Conservation (phyloP, 139 green algal genomes). For the Picochlorum sp. region DNA sequence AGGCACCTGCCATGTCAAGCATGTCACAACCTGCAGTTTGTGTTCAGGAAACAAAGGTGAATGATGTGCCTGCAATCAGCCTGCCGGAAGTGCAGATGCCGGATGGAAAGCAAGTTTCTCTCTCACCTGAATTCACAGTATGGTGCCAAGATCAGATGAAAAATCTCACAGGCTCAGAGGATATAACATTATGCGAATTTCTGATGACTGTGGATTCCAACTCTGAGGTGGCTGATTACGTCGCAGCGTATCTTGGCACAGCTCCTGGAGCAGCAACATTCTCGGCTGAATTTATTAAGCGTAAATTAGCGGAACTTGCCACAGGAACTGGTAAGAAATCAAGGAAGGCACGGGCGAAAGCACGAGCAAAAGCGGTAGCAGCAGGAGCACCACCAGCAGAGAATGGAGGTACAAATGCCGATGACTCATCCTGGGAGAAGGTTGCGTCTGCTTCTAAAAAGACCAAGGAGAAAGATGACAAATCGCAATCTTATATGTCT, state of each 20-base stretch:
- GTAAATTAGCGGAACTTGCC: conserved; percentile 30
- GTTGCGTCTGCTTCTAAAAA: conserved; percentile 24
- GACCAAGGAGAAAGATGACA: conserved; percentile 24
- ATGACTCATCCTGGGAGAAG: conserved; percentile 22
- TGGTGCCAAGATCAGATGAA: conserved; percentile 54
- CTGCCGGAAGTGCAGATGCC: background rate
- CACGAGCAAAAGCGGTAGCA: conserved; percentile 3
- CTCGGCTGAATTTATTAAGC: conserved; percentile 70
- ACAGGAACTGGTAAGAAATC: conserved; percentile 1
- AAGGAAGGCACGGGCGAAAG: conserved; percentile 11
- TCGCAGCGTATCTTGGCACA: conserved; percentile 46
- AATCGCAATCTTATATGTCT: conserved; percentile 19
- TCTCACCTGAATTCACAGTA: conserved; percentile 11
- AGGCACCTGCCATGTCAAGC: background rate
- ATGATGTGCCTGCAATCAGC: background rate
- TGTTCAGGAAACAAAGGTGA: background rate
- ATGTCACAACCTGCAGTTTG: background rate
- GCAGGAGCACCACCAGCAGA: background rate
- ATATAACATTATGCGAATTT: conserved; percentile 63
- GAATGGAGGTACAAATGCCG: background rate
- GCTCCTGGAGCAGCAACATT: conserved; percentile 42
- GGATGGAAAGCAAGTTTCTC: background rate
- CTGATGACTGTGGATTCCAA: conserved; percentile 48
- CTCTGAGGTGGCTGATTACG: conserved; percentile 67
- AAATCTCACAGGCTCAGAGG: conserved; percentile 35